phyloP scores from a whole-genome alignment of 345 rosid genomes.

The Gossypium australe region DNA sequence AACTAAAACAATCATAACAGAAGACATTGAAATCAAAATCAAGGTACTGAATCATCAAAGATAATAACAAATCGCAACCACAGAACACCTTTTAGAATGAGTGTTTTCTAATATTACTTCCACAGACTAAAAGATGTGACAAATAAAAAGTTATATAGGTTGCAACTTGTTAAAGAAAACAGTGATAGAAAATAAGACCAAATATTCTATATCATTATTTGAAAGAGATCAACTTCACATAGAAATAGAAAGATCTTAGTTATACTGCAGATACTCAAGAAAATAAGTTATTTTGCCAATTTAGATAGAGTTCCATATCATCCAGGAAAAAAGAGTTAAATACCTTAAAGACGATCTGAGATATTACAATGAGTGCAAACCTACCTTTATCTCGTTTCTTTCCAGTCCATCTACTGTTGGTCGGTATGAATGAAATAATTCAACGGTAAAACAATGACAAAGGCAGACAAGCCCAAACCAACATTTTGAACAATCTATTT shows the following conservation, averaged over 20 bases:
- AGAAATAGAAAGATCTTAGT: neutral
- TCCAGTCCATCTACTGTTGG: neutral
- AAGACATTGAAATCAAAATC: neutral
- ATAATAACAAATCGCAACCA: neutral
- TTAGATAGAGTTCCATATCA: neutral
- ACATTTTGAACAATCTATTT: neutral
- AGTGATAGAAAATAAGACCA: neutral
- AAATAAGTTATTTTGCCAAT: neutral
- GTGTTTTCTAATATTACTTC: neutral
- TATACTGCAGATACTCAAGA: neutral
- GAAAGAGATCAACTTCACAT: neutral
- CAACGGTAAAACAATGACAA: neutral
- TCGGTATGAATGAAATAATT: neutral
- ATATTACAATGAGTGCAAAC: neutral
- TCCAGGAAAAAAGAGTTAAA: neutral
- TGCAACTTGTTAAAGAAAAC: neutral
- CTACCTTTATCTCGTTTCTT: neutral
- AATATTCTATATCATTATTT: neutral
- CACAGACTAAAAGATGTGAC: neutral
- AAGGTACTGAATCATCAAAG: neutral
- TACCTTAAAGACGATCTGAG: neutral
- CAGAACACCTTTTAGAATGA: neutral
- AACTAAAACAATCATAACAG: conserved; percentile 5
- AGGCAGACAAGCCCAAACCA: neutral
- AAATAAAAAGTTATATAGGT: neutral